Evolutionary conservation across 208 protist genomes (phyloP), one percentile per base, ranked within the genome.

Genomic region (Leptomonas seymouri): DNA sequence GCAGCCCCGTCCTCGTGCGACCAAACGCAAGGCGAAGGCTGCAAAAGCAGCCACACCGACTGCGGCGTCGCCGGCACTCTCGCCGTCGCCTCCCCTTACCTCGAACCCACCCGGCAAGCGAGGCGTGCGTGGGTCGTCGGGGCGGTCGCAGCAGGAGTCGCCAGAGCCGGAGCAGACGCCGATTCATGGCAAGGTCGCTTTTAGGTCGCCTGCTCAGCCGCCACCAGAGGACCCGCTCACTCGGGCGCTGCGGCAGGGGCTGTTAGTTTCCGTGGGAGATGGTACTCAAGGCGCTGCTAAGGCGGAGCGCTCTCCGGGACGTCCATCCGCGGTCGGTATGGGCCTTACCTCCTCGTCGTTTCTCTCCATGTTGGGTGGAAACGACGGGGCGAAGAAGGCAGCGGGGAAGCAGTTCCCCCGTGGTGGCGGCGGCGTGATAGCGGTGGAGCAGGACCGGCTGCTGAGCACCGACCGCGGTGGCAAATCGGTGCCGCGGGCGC

Each of bases 391-490:
- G 50, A 49, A 23, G 44, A 65, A 56, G 27, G 55, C 53, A 15
- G 31, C 20, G 14, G 23, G 21, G 20, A 56, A 39, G 34, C 44
- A 20, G 30, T 59, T 45, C 2, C 49, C 48, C 15, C 71, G 48
- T 7, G 21, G n/a, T 23, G 30, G 34, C 23, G 30, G 34, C 23
- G 65, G 58, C 15, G 50, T 77, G 48, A n/a, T 77, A 25, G 48
- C 50, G 4, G 71, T 77, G 12, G 71, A 77, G 71, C 62, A 71
- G 44, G 71, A 77, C 53, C 64, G 44, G 21, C 63, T 71, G 11
- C 46, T 21, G 55, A 62, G 3, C 50, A 54, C 27, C 42, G 71
- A 71, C 20, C 71, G 71, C 25, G 31, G 45, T 5, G 34, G 36
- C 36, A 58, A 54, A 14, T 3, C 25, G 45, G 11, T 31, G 21